Conservation (phyloP, 2,329 filamentous ascomycete genomes). For the Penicillium sp. region DNA sequence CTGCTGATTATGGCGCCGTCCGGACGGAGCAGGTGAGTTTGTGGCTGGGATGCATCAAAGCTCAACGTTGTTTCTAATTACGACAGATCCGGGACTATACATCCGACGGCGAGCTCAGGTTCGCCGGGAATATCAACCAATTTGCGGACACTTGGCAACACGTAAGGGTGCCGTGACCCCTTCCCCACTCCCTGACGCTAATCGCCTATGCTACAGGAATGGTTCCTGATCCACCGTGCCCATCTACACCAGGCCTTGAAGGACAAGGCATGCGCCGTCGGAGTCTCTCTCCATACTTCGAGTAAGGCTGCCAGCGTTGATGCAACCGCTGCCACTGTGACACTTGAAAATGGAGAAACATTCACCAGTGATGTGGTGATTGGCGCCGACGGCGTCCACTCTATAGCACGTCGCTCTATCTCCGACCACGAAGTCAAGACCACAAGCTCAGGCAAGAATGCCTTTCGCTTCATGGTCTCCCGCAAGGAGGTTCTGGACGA, state of each 20-base stretch:
- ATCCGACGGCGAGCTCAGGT: conserved; percentile 36
- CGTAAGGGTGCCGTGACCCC: too few species aligned
- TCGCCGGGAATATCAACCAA: conserved; percentile 24
- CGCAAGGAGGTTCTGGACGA: conserved; percentile 42
- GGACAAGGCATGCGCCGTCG: conserved; percentile 33
- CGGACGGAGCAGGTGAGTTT: conserved; percentile 35
- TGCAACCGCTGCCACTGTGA: conserved; percentile 39
- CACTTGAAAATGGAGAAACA: conserved; percentile 44
- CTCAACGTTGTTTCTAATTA: too few species aligned
- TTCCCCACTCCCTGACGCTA: too few species aligned
- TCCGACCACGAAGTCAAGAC: too few species aligned
- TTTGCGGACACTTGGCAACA: conserved; percentile 14
- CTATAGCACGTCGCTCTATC: conserved; percentile 24
- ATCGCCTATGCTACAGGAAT: conserved; percentile 33
- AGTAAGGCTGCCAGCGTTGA: conserved; percentile 47
- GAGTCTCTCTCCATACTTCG: conserved; percentile 44
- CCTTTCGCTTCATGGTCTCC: conserved; percentile 55
- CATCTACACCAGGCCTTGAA: conserved; percentile 52
- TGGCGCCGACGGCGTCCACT: conserved; percentile 53
- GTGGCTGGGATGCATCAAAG: too few species aligned
- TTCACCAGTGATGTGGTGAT: conserved; percentile 50
- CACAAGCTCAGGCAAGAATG: conserved; percentile 51
- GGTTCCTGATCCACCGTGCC: conserved; percentile 54
- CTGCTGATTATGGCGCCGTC: too few species aligned
- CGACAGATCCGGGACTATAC: conserved; percentile 40